Percentiles rank a stretch among this genome's conserved stretches.
These are phyloP conservation scores for Melocanna baccifera DNA, from an alignment of 176 grass and related monocot genomes.

Conservation along the genomic window DNA sequence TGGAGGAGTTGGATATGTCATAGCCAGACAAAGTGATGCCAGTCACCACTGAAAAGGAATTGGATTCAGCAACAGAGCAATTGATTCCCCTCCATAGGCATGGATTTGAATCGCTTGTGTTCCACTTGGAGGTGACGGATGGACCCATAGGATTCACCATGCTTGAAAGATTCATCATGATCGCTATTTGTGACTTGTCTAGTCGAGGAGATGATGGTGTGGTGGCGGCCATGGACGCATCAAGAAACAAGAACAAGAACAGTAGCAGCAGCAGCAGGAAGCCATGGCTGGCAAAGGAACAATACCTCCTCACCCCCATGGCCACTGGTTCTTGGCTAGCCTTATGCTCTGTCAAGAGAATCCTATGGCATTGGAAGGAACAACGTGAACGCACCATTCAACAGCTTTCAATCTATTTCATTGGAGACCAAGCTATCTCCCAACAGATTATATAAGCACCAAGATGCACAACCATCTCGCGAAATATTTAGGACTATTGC, in stretches of 20 bases:
- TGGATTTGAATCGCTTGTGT: neutral
- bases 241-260: neutral
- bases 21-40: slow-evolving; percentile 24
- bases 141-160: neutral
- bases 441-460: too few relatives aligned
- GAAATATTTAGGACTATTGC: neutral
- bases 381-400: neutral
- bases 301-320: slow-evolving; percentile 14
- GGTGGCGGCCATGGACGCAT: neutral
- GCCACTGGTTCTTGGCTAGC: neutral
- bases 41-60: slow-evolving; percentile 24
- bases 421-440: too few relatives aligned
- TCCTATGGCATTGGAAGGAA: neutral
- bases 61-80: neutral
- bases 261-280: slow-evolving; percentile 3
- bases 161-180: slow-evolving; percentile 32
- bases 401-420: neutral
- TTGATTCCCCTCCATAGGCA: slow-evolving; percentile 39
- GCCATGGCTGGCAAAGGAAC: slow-evolving; percentile 11
- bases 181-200: neutral
- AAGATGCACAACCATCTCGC: neutral
- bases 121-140: slow-evolving; percentile 1
- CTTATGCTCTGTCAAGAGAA: too few relatives aligned
- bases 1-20: slow-evolving; percentile 4
- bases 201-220: neutral